Base-by-base conservation (phyloP, 441 rosid species). In the Euphorbia schlechtendalii region DNA sequence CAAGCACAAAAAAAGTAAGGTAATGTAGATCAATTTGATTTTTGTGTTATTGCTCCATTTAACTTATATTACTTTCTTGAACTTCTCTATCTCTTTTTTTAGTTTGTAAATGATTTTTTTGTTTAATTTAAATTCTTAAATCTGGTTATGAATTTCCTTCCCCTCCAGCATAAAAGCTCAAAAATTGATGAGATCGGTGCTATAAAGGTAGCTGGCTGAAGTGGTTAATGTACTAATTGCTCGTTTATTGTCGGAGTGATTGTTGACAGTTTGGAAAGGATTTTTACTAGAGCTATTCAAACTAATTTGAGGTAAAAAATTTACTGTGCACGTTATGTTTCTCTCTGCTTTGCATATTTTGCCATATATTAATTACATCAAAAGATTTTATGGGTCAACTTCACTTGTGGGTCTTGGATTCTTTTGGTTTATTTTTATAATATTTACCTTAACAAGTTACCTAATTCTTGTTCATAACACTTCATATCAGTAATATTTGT, bases 1-100 rank as follows among this genome's bases (percentile, higher is more conserved):
- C 62, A 84, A 85, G 77, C 96, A 83, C 88, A 90, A 88, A 79
- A 93, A 93, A 80, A 88, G 85, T 82, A 88, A 88, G 97, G 97
- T 93, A 88, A 79, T 79, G 69, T n/a, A n/a, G 48, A 59, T 64
- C 27, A 46, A 8, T 36, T 49, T 46, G 9, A 52, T n/a, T 30
- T 25, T 17, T 52, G 57, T 52, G 59, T 65, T 25, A 51, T 65
- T 60, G 0, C 67, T 40, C 10, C 41, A 13, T 7, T 36, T 66
- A 15, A 45, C 59, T 52, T 28, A 25, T 28, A 2, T 43, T 46
- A 28, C 48, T 63, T 43, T 17, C n/a, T 41, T 77, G 59, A 78
- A 68, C 14, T 22, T 27, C 66, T 5, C 24, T 36, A 7, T 25
- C 27, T 18, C 18, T 3, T 15, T 57, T 3, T 2, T 10, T 22